Evolutionary conservation across 768 basidiomycete species (phyloP).

Genomic region (Pleurotus giganteus): DNA sequence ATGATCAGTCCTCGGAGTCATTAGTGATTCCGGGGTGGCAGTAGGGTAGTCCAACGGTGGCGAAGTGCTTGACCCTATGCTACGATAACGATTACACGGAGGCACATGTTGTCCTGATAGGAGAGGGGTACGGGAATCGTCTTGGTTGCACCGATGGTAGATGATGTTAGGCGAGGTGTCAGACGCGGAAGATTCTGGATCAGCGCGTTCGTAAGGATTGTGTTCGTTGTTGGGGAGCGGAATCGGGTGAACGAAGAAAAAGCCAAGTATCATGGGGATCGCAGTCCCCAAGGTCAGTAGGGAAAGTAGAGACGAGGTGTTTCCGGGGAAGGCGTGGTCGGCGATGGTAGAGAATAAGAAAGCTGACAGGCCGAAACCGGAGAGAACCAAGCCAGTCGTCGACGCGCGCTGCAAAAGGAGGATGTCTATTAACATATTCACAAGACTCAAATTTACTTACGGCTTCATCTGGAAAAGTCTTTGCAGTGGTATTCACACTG

Average conservation of each 20-base stretch:
- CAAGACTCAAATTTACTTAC: conserved; percentile 29
- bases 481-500: conserved; percentile 81
- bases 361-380: conserved; percentile 91
- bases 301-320: conserved; percentile 75
- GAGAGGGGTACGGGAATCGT: conserved; percentile 11
- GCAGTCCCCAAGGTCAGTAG: conserved; percentile 78
- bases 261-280: conserved; percentile 75
- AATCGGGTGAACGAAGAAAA: conserved; percentile 68
- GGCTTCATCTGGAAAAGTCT: conserved; percentile 69
- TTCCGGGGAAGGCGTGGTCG: conserved; percentile 67
- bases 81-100: background rate
- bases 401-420: conserved; percentile 52
- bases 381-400: conserved; percentile 74
- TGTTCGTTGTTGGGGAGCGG: conserved; percentile 41
- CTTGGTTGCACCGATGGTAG: conserved; percentile 1
- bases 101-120: background rate
- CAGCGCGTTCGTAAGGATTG: conserved; percentile 14
- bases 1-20: background rate
- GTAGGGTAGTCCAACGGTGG: background rate
- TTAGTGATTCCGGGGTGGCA: background rate
- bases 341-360: conserved; percentile 85
- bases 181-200: conserved; percentile 8
- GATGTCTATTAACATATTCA: conserved; percentile 22
- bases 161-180: conserved; percentile 12
- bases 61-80: background rate